These are phyloP conservation scores for Tetrahymena thermophila DNA, from an alignment of 73 alveolate species.

Conservation along the genomic window DNA sequence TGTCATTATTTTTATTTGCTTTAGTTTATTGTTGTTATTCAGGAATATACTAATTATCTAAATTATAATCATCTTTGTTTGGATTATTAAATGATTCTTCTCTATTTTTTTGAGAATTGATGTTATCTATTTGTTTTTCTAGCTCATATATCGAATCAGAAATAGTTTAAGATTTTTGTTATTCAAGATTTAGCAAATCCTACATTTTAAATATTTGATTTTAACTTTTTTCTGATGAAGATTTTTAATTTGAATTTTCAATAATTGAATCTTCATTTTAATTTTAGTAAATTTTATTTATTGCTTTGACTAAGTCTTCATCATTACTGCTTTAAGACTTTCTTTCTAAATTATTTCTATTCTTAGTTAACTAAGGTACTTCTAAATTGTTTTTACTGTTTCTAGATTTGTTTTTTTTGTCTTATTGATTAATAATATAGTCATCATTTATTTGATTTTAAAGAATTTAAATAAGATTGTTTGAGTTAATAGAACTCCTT, in stretches of 20 bases:
- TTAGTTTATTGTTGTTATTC: background rate
- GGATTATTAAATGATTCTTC: background rate
- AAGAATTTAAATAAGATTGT: background rate
- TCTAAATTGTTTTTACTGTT: background rate
- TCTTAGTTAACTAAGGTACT: background rate
- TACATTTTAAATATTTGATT: background rate
- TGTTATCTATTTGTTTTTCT: background rate
- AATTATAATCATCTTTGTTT: background rate
- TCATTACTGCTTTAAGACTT: background rate
- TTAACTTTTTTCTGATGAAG: background rate
- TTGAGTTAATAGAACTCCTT: background rate
- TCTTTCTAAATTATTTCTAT: background rate
- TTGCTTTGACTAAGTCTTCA: background rate
- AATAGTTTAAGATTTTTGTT: background rate
- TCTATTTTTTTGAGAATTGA: background rate
- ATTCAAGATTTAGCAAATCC: background rate
- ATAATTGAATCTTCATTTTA: background rate
- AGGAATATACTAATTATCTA: background rate
- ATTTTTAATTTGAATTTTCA: background rate
- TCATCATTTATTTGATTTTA: background rate
- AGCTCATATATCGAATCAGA: background rate
- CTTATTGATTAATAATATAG: background rate
- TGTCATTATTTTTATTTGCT: too few relatives aligned
- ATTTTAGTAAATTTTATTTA: background rate
- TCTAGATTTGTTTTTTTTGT: background rate